Evolutionary conservation across 2,329 filamentous ascomycete genomes (phyloP), one percentile per base, ranked within the genome.

Genomic region (Calonectria pteridis): DNA sequence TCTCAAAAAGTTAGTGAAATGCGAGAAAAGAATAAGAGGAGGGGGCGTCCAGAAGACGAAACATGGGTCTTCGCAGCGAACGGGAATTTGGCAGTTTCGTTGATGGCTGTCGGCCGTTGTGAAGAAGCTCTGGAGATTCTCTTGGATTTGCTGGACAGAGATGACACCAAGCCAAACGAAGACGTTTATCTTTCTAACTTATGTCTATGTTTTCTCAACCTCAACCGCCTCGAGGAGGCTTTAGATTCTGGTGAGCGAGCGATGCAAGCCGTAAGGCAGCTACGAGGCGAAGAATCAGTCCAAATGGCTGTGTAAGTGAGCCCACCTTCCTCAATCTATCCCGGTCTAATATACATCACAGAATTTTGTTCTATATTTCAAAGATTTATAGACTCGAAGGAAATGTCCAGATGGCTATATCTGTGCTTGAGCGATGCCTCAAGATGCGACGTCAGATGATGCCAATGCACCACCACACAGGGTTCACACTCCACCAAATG

Each of bases 301-400:
- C 59, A 64, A 31, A 64, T 64, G 59, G 59, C 59, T 14, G 40
- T 64, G 59, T 64, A 46, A 29, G 59, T 31, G 18, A 16, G 40
- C 5, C 14, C 1, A 23, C 4, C 20, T 20, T 4, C 18, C 26
- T 23, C 16, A 4, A 23, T 64, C 9, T 10, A 20, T 35, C 18
- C 59, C 14, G 6, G 6, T 49, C 59, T 64, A 7, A 64, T 18
- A 49, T 18, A 2, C 13, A 11, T 13, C 18, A 2, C 18, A 64
- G 59, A 11, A n/a, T 49, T 29, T 5, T 49, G 4, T 64, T 64
- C 29, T 64, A 64, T n/a, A 43, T 64, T 64, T 64, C 59, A 49
- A 64, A 64, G 59, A 64, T 64, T n/a, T 11, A 64, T 16, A 49
- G 40, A 28, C 26, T 46, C 2, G 4, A 64, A 33, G 59, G 37